Evolutionary conservation across 1,284 basidiomycete genomes (phyloP), one percentile per base, ranked within the genome.

Genomic region (Caloboletus firmus): DNA sequence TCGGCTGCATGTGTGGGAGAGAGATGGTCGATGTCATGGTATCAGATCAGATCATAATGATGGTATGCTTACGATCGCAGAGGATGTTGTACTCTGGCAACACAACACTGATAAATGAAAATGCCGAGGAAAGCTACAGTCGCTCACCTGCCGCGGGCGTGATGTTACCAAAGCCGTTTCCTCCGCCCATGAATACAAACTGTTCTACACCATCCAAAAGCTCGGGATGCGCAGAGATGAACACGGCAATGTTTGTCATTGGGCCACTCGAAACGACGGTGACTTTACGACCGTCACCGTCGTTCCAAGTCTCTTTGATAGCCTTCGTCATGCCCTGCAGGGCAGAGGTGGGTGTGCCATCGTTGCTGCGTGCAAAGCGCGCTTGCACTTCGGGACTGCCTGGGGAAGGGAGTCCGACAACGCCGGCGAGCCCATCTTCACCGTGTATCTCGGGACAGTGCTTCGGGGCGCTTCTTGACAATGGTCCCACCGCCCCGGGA

Each of bases 141-240:
- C n/a, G 65, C 76, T 43, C 53, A 83, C 83, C 83, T 62, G 88
- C 89, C 13, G 82, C 84, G 13, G 89, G 74, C n/a, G 85, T 85
- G 42, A 85, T 75, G 63, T 93, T 93, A 0, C 91, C 91, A 13
- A 89, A 65, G 5, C 91, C 91, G n/a, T 91, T 83, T 1, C 83
- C 88, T 36, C 91, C 91, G n/a, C 92, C 91, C 91, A 94, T 93
- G 63, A 92, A 90, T 5, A 92, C 87, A 54, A 93, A 82, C 61
- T 90, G 81, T 56, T 88, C 84, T 5, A 93, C 74, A 10, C 78
- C 85, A 3, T 76, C 76, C n/a, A 91, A 64, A 9, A 94, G 73
- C 39, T 90, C 82, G 0, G 87, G 82, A 68, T 87, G 87, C 1
- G 83, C 79, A 55, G 79, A 80, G 18, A 88, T 76, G 64, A 93